phyloP scores from a whole-genome alignment of 768 basidiomycete species.

The Podaxis sp. region DNA sequence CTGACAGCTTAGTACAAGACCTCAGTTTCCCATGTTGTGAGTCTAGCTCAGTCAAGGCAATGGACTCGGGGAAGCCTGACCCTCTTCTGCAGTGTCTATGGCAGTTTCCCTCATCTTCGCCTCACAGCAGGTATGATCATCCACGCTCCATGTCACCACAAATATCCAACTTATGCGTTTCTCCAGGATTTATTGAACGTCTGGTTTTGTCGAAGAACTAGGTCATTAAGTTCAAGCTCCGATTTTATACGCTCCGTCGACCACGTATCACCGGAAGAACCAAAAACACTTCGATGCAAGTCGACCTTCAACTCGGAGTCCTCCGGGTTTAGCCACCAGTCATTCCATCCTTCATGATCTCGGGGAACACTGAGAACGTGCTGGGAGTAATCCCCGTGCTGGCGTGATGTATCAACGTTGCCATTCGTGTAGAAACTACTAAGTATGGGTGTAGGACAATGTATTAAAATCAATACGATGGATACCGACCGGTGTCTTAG shows the following conservation, averaged over 20 bases:
- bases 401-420: background rate
- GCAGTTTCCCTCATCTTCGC: conserved; percentile 9
- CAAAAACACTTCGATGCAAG: background rate
- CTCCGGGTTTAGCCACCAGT: background rate
- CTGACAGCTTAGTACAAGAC: conserved; percentile 1
- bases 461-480: too few species aligned
- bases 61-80: background rate
- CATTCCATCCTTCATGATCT: background rate
- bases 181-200: background rate
- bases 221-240: background rate
- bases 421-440: background rate
- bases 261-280: background rate
- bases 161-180: background rate
- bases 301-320: background rate
- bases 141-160: background rate
- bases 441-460: too few species aligned
- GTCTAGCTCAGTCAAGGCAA: background rate
- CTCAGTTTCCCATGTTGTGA: conserved; percentile 11
- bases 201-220: conserved; percentile 2
- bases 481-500: too few species aligned
- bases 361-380: background rate
- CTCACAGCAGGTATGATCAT: background rate
- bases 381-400: background rate
- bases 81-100: background rate
- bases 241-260: background rate